phyloP scores from a whole-genome alignment of 2,329 filamentous ascomycete genomes.

The Gnomoniopsis smithogilvyi region DNA sequence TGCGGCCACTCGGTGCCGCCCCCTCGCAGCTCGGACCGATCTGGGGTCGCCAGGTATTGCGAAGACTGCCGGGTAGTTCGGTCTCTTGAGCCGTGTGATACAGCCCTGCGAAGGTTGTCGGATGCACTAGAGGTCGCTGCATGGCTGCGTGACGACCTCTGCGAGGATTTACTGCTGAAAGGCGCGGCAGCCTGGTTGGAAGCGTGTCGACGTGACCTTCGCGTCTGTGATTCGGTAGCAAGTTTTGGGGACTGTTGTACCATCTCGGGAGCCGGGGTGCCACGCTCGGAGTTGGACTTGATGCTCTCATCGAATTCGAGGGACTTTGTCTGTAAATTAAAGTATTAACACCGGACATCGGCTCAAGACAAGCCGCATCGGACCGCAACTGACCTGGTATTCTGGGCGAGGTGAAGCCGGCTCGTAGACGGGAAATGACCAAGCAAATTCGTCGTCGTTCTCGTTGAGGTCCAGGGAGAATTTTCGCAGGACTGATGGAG shows the following conservation, averaged over 20 bases:
- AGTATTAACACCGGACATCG: neutral
- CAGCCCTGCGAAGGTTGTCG: constrained; percentile 37
- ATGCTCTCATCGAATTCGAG: constrained; percentile 19
- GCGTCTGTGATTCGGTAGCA: constrained; percentile 25
- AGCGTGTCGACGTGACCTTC: constrained; percentile 31
- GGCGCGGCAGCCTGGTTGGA: constrained; percentile 32
- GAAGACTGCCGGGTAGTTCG: constrained; percentile 26
- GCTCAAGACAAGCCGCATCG: neutral
- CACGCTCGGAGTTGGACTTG: constrained; percentile 30
- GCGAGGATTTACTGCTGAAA: constrained; percentile 29
- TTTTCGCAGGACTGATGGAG: constrained; percentile 72
- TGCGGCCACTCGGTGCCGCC: constrained; percentile 31
- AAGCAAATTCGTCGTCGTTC: constrained; percentile 45
- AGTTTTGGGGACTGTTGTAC: constrained; percentile 24
- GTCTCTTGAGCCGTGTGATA: constrained; percentile 29
- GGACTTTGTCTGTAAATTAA: constrained; percentile 2
- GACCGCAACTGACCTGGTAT: constrained; percentile 6
- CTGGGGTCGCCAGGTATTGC: constrained; percentile 51
- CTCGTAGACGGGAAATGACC: constrained; percentile 13
- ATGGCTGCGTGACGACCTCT: constrained; percentile 27
- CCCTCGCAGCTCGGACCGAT: constrained; percentile 45
- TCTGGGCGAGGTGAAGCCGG: constrained; percentile 9
- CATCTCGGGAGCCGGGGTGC: constrained; percentile 28
- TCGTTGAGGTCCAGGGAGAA: constrained; percentile 70
- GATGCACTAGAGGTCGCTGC: constrained; percentile 29